Percentiles rank a stretch among this genome's conserved stretches.
Conservation (phyloP, 441 rosid species). For the Eruca vesicaria region DNA sequence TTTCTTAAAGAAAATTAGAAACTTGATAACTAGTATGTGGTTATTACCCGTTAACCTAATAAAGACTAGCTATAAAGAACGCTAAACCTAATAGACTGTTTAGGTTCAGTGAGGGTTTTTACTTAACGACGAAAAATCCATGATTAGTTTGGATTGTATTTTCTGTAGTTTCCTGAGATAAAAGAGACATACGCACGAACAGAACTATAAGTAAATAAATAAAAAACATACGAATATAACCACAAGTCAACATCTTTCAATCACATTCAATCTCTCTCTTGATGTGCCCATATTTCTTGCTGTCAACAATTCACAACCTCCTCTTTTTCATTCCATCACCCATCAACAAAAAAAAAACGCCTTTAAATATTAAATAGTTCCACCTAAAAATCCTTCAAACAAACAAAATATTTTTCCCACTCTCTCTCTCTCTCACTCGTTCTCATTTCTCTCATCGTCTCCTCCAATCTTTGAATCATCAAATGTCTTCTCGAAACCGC, state of each 20-base stretch:
- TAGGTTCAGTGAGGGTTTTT: neutral
- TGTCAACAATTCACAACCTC: constrained; percentile 34
- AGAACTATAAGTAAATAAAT: neutral
- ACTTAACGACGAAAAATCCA: neutral
- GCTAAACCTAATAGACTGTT: neutral
- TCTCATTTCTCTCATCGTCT: neutral
- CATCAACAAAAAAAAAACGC: neutral
- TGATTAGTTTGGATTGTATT: neutral
- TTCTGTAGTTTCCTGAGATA: neutral
- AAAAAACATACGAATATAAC: constrained; percentile 4
- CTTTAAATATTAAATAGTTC: constrained; percentile 16
- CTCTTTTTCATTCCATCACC: constrained; percentile 23
- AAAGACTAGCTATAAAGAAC: constrained; percentile 13
- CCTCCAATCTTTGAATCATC: constrained; percentile 6
- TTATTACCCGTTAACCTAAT: constrained; percentile 2
- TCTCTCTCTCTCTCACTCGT: no score
- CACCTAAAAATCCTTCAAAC: constrained; percentile 15
- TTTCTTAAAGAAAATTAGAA: neutral
- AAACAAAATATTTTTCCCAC: neutral
- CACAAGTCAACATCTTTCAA: constrained; percentile 32
- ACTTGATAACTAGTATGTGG: neutral
- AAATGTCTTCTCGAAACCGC: constrained; percentile 18
- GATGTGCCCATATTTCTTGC: constrained; percentile 36
- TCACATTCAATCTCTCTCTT: constrained; percentile 17
- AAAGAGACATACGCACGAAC: neutral